phyloP scores from a whole-genome alignment of 2,329 filamentous ascomycete genomes.

The Rutstroemia sp. region DNA sequence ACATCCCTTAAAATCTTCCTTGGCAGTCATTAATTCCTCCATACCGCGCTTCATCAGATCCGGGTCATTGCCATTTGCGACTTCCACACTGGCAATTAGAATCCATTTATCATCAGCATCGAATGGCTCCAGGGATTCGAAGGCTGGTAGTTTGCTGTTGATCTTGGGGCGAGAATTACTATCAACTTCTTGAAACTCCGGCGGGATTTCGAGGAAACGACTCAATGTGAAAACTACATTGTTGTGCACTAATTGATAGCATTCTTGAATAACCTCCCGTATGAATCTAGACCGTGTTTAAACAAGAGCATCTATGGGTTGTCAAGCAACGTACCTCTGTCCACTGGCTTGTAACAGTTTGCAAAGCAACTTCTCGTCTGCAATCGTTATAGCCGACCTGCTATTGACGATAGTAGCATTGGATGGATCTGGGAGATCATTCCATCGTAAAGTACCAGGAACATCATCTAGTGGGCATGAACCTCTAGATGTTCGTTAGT shows the following conservation, averaged over 20 bases:
- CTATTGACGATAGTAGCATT: conserved; percentile 23
- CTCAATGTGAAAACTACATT: conserved; percentile 25
- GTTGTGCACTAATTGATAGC: conserved; percentile 23
- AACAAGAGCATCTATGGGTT: neutral
- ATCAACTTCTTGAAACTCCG: conserved; percentile 12
- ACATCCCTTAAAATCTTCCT: conserved; percentile 41
- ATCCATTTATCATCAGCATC: conserved; percentile 47
- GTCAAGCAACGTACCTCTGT: conserved; percentile 38
- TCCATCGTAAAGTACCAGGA: conserved; percentile 47
- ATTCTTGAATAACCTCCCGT: conserved; percentile 19
- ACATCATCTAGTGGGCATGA: conserved; percentile 28
- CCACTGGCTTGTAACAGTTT: conserved; percentile 44
- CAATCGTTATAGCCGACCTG: conserved; percentile 23
- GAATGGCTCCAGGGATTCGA: conserved; percentile 39
- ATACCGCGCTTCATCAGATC: conserved; percentile 45
- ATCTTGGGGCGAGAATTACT: conserved; percentile 25
- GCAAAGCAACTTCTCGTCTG: conserved; percentile 36
- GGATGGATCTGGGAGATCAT: conserved; percentile 50
- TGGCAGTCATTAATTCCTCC: conserved; percentile 41
- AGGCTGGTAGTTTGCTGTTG: conserved; percentile 35
- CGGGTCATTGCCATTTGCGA: conserved; percentile 49
- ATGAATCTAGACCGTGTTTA: conserved; percentile 20
- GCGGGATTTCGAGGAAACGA: conserved; percentile 21
- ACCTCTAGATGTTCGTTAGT: neutral
- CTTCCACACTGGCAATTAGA: conserved; percentile 45